phyloP scores from a whole-genome alignment of 345 rosid genomes.

The Syzygium aqueum region DNA sequence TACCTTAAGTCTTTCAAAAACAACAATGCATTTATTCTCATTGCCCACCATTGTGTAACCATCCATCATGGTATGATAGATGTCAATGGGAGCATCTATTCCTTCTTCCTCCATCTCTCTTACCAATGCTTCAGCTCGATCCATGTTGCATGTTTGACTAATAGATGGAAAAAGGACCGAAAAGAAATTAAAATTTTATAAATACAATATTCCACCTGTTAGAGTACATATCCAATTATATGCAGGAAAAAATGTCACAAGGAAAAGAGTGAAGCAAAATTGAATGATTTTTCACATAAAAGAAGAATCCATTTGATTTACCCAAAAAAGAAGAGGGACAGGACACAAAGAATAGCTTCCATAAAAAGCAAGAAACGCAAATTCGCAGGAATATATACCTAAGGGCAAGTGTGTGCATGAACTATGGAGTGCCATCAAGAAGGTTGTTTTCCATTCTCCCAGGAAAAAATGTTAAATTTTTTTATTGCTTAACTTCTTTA shows the following conservation, averaged over 20 bases:
- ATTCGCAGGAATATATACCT: background rate
- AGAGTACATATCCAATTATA: background rate
- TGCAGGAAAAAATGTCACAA: background rate
- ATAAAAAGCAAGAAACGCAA: background rate
- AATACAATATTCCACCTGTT: no score
- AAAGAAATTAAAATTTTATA: background rate
- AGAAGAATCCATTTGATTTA: background rate
- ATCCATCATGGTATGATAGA: constrained; percentile 98
- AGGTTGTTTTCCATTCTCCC: background rate
- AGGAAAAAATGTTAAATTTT: background rate
- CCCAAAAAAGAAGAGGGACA: background rate
- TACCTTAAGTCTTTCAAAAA: constrained; percentile 91
- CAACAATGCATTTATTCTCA: constrained; percentile 80
- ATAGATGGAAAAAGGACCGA: background rate
- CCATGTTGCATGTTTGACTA: constrained; percentile 80
- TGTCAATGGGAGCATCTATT: constrained; percentile 82
- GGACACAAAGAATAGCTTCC: background rate
- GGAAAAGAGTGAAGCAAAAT: background rate
- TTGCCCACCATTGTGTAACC: constrained; percentile 78
- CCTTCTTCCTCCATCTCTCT: constrained; percentile 98
- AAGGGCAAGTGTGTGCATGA: background rate
- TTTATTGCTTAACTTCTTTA: background rate
- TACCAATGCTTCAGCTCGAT: constrained; percentile 74
- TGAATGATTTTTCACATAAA: background rate
- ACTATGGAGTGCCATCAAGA: background rate